Conservation (phyloP, 805 yeast genomes). For the Kodamaea hsintzibuensis region DNA sequence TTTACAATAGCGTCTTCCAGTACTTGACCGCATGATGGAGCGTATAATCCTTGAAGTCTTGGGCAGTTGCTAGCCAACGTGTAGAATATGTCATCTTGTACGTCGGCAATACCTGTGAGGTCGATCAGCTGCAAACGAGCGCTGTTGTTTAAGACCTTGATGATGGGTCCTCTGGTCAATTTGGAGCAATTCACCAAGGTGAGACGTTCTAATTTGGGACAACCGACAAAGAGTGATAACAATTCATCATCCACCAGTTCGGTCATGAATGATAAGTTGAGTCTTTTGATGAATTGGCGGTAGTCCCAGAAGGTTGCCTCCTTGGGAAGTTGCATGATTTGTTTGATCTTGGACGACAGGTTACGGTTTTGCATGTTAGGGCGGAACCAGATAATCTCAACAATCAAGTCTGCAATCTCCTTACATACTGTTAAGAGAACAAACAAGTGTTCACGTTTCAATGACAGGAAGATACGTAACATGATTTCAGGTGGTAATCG, state of each 20-base stretch:
- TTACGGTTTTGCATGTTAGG: constrained; percentile 62
- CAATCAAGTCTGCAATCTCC: constrained; percentile 74
- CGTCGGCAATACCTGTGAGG: constrained; percentile 70
- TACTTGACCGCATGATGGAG: constrained; percentile 78
- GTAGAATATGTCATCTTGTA: constrained; percentile 64
- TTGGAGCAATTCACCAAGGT: constrained; percentile 79
- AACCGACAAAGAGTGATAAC: constrained; percentile 60
- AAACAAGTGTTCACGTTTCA: constrained; percentile 62
- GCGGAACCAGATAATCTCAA: constrained; percentile 85
- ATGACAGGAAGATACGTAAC: constrained; percentile 63
- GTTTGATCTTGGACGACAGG: constrained; percentile 53
- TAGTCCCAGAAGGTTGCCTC: constrained; percentile 62
- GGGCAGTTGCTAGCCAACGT: constrained; percentile 72
- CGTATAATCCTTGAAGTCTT: constrained; percentile 84
- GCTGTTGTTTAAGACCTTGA: constrained; percentile 63
- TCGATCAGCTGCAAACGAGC: constrained; percentile 80
- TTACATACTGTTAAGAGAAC: constrained; percentile 71
- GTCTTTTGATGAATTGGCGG: constrained; percentile 67
- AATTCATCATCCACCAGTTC: constrained; percentile 64
- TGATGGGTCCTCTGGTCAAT: constrained; percentile 60
- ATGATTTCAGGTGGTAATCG: constrained; percentile 61
- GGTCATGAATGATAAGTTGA: constrained; percentile 77
- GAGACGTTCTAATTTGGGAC: constrained; percentile 78
- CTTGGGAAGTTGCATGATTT: constrained; percentile 53
- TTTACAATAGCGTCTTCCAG: constrained; percentile 61